Conservation (phyloP, 805 yeast genomes). For the Saccharomycopsis olivae region DNA sequence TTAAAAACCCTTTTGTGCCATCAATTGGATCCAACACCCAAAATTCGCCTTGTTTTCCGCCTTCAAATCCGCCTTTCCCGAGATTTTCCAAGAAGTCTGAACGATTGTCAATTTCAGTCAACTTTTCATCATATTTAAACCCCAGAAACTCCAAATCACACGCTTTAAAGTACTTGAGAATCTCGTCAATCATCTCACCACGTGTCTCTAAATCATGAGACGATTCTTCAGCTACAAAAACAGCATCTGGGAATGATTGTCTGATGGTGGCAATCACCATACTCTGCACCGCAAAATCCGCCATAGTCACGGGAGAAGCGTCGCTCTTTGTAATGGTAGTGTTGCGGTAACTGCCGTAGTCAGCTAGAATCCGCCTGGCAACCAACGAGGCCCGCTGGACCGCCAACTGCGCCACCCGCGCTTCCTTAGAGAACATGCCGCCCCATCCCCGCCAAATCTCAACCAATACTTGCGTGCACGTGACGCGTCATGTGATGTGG, state of each 20-base stretch:
- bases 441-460: no score
- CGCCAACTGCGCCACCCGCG: conserved; percentile 75
- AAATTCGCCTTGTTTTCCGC: conserved; percentile 71
- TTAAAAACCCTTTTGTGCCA: conserved; percentile 91
- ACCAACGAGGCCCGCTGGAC: conserved; percentile 80
- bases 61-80: conserved; percentile 30
- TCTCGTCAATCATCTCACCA: conserved; percentile 37
- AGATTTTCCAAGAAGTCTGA: conserved; percentile 1
- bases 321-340: conserved; percentile 72
- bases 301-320: conserved; percentile 90
- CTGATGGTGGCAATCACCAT: conserved; percentile 76
- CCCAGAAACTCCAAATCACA: conserved; percentile 34
- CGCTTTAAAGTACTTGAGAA: conserved; percentile 47
- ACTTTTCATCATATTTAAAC: conserved; percentile 6
- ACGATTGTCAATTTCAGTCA: conserved; percentile 20
- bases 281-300: conserved; percentile 95
- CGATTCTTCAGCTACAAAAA: conserved; percentile 91
- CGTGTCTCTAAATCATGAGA: conserved; percentile 54
- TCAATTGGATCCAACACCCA: conserved; percentile 99
- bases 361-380: conserved; percentile 50
- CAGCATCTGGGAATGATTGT: conserved; percentile 72
- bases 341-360: conserved; percentile 37
- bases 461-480: no score
- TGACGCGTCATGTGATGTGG: no score
- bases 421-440: conserved; percentile 55